Conservation (phyloP, 73 alveolate genomes). For the Symbiodinium natans region DNA sequence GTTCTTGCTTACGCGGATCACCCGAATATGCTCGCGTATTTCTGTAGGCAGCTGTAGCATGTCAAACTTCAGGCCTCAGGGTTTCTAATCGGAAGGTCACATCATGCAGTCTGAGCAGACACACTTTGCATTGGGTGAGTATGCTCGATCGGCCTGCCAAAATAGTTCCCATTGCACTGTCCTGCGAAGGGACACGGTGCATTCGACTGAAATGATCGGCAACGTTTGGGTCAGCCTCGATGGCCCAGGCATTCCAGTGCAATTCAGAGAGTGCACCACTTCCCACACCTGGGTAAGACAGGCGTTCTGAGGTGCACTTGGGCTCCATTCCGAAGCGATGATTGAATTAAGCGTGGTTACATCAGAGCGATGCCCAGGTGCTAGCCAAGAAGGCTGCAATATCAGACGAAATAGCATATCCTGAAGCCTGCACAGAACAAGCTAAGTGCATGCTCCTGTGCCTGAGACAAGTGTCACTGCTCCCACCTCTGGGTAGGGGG, state of each 20-base stretch:
- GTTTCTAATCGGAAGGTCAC: not conserved
- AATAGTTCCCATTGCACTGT: conserved; percentile 73
- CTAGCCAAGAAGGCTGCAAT: conserved; percentile 56
- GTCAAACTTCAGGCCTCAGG: not conserved
- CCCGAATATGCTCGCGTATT: conserved; percentile 70
- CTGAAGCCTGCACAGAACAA: conserved; percentile 20
- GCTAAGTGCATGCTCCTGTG: not conserved
- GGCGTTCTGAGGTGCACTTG: not conserved
- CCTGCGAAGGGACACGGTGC: conserved; percentile 2
- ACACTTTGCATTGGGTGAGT: not conserved
- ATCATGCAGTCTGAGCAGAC: not conserved
- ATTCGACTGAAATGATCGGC: not conserved
- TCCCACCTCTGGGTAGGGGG: conserved; percentile 74
- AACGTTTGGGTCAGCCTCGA: conserved; percentile 19
- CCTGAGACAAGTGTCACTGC: not conserved
- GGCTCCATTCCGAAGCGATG: not conserved
- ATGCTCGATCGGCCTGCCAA: conserved; percentile 41
- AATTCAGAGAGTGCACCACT: not conserved
- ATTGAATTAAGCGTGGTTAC: not conserved
- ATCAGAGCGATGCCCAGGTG: not conserved
- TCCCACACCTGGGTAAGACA: not conserved
- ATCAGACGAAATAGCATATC: conserved; percentile 81
- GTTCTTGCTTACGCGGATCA: conserved; percentile 20
- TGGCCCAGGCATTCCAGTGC: conserved; percentile 90
- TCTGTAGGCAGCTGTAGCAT: conserved; percentile 82